phyloP scores from a whole-genome alignment of 1,284 basidiomycete species.

The Polyporus tsugae region DNA sequence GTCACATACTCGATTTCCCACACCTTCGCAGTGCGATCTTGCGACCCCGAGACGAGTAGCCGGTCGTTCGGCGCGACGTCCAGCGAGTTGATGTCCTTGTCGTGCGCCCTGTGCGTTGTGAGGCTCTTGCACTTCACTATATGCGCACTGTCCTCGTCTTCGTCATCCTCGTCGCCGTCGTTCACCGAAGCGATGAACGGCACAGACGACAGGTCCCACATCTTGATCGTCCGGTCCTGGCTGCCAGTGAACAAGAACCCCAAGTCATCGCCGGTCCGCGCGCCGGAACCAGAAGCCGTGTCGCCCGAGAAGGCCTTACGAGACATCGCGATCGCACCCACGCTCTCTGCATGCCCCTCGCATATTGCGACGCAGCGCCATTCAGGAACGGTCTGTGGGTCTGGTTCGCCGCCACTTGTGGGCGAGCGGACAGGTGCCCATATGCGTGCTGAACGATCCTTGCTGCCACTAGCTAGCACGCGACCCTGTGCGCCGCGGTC shows the following conservation, averaged over 20 bases:
- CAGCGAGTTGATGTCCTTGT: constrained; percentile 98
- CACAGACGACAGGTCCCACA: constrained; percentile 89
- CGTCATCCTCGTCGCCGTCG: constrained; percentile 33
- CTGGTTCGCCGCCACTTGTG: constrained; percentile 17
- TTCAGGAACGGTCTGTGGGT: constrained; percentile 46
- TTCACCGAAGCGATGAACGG: constrained; percentile 40
- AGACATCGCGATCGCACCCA: constrained; percentile 90
- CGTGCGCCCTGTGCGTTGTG: constrained; percentile 92
- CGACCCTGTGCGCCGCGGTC: constrained; percentile 73
- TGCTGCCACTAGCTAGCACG: constrained; percentile 90
- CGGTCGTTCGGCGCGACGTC: constrained; percentile 93
- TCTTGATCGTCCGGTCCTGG: constrained; percentile 97
- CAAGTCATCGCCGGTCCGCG: constrained; percentile 32
- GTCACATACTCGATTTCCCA: constrained; percentile 77
- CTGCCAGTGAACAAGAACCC: constrained; percentile 92
- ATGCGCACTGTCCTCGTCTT: constrained; percentile 17
- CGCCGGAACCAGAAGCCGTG: constrained; percentile 22
- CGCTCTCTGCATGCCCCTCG: constrained; percentile 94
- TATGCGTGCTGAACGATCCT: constrained; percentile 89
- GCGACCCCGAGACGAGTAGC: constrained; percentile 92
- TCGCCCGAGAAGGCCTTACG: constrained; percentile 48
- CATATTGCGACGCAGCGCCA: constrained; percentile 90
- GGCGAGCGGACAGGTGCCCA: constrained; percentile 67
- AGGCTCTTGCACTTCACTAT: constrained; percentile 75
- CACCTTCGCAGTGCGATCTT: constrained; percentile 94